Conservation (phyloP, 2,329 filamentous ascomycete species). For the Monosporascus ibericus region DNA sequence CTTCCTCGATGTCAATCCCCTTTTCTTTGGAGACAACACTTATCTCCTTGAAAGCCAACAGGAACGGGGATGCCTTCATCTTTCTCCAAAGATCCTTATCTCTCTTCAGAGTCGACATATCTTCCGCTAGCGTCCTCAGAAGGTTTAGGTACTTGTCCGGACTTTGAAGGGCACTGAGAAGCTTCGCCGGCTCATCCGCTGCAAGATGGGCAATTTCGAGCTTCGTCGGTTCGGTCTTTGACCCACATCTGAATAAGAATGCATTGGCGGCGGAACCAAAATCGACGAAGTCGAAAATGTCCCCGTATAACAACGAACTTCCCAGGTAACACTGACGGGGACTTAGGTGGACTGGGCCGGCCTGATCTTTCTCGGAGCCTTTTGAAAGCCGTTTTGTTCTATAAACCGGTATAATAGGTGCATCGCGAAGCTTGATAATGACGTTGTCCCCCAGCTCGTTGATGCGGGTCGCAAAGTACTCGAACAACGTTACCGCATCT, state of each 20-base stretch:
- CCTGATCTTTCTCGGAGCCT: constrained; percentile 32
- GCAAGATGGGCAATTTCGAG: constrained; percentile 77
- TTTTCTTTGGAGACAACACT: constrained; percentile 39
- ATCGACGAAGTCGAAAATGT: constrained; percentile 96
- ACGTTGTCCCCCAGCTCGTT: constrained; percentile 62
- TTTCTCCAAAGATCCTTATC: constrained; percentile 73
- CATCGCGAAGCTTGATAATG: constrained; percentile 53
- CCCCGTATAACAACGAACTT: constrained; percentile 60
- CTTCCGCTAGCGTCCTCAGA: constrained; percentile 73
- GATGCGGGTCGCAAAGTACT: constrained; percentile 75
- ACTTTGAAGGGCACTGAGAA: constrained; percentile 73
- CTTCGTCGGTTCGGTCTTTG: constrained; percentile 85
- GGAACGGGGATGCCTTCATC: constrained; percentile 69
- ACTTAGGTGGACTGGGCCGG: constrained; percentile 47
- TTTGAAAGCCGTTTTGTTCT: constrained; percentile 24
- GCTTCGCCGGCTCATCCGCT: constrained; percentile 74
- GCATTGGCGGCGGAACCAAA: constrained; percentile 83
- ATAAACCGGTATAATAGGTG: constrained; percentile 66
- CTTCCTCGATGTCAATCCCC: constrained; percentile 48
- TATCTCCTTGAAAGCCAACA: constrained; percentile 79
- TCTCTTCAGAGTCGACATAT: constrained; percentile 61
- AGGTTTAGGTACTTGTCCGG: constrained; percentile 83
- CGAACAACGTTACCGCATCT: constrained; percentile 68
- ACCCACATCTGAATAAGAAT: constrained; percentile 83
- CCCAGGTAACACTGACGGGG: constrained; percentile 80